phyloP scores from a whole-genome alignment of 1,139 yeast species.

The Kodamaea sp. region DNA sequence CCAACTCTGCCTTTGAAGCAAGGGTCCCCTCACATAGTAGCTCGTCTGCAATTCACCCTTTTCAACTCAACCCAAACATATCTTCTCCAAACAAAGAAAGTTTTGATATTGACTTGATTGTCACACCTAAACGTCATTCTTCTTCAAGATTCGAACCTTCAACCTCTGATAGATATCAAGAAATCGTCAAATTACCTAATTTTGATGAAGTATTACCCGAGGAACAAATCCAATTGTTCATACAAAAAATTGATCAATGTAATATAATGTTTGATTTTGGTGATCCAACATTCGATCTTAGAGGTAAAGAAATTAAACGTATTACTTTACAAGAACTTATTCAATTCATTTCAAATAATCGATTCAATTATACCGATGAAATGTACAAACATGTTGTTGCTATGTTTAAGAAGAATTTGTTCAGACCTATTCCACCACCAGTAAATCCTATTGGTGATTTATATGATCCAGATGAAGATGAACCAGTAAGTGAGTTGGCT shows the following conservation, averaged over 20 bases:
- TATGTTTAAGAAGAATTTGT: slow-evolving; percentile 85
- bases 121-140: slow-evolving; percentile 86
- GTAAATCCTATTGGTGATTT: slow-evolving; percentile 95
- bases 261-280: slow-evolving; percentile 89
- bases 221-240: slow-evolving; percentile 75
- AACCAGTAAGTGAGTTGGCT: slow-evolving; percentile 91
- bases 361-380: slow-evolving; percentile 84
- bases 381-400: slow-evolving; percentile 85
- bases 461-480: slow-evolving; percentile 98
- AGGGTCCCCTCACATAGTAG: slow-evolving; percentile 12
- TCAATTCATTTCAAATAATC: slow-evolving; percentile 76
- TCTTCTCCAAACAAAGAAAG: slow-evolving; percentile 42
- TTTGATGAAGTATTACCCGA: slow-evolving; percentile 90
- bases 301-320: slow-evolving; percentile 90
- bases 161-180: slow-evolving; percentile 55
- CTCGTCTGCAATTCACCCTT: slow-evolving; percentile 24
- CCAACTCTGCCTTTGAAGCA: slow-evolving; percentile 15
- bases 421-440: slow-evolving; percentile 97
- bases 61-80: slow-evolving; percentile 39
- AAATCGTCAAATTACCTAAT: slow-evolving; percentile 76
- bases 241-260: slow-evolving; percentile 91
- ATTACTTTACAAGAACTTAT: slow-evolving; percentile 83
- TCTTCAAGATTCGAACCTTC: slow-evolving; percentile 90
- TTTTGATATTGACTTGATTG: slow-evolving; percentile 46
- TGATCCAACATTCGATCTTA: slow-evolving; percentile 87